Evolutionary conservation across 331 rosid species (phyloP), one percentile per base, ranked within the genome.

Genomic region (Telfairia occidentalis): DNA sequence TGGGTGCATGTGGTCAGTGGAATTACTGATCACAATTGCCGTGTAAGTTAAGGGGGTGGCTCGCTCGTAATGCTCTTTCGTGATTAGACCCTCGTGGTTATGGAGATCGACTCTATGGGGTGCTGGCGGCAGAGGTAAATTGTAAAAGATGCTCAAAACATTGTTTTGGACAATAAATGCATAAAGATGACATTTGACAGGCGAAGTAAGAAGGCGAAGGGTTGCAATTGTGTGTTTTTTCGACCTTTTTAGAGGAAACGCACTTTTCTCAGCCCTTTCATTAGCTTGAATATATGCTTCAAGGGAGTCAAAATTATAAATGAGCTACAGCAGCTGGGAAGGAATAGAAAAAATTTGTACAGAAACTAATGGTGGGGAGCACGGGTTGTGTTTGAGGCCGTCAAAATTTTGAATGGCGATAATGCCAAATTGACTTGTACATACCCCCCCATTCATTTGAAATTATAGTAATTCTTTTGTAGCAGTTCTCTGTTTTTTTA

Each of bases 401-500:
- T n/a, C 71, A 42, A 3, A 29, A 34, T 57, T 45, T 46, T 74
- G 23, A 42, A 77, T 45, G 76, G 81, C 81, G 55, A 76, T 74
- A 66, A 21, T 35, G 48, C 55, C 35, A 71, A 54, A 66, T 77
- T 74, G 78, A 77, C 72, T 7, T 77, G 86, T 81, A 83, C 82
- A 85, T 81, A 55, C 38, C 24, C 65, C 48, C 49, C 57, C 29
- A 34, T 34, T 50, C 43, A 46, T 32, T 43, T 38, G 76, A 12
- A 80, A 80, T 82, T 82, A 72, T 78, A 65, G 76, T 70, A 82
- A 77, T 82, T 53, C 73, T 84, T 57, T 78, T 63, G 32, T 18
- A 23, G 35, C 4, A 72, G 53, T 48, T 7, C 2, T 46, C 43
- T 29, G 28, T n/a, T 9, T 37, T 9, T 45, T 16, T 21, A 42